phyloP scores from a whole-genome alignment of 306 rosid species.

The Lithocarpus polystachyus region DNA sequence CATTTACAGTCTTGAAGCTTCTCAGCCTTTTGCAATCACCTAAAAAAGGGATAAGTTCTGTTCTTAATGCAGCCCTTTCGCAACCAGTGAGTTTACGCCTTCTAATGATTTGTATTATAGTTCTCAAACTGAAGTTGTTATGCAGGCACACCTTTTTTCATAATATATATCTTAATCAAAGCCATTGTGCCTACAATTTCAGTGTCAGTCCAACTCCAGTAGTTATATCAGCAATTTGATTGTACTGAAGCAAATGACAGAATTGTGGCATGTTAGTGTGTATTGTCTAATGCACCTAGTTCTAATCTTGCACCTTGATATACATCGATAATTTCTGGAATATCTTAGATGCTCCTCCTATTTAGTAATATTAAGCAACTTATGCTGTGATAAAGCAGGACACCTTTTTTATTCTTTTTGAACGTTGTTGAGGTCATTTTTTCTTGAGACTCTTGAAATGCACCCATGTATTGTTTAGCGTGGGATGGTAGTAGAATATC shows the following conservation, averaged over 20 bases:
- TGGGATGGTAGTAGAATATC: too few relatives aligned
- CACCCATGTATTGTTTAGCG: background rate
- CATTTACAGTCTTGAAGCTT: slow-evolving; percentile 39
- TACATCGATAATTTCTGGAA: background rate
- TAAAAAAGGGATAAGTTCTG: slow-evolving; percentile 47
- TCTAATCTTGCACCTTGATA: background rate
- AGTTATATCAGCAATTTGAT: background rate
- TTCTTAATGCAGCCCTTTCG: slow-evolving; percentile 79
- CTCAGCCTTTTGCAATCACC: slow-evolving; percentile 63
- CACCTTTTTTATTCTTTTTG: background rate
- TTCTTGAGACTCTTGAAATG: background rate
- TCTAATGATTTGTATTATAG: background rate
- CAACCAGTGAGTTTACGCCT: slow-evolving; percentile 53
- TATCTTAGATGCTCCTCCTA: background rate
- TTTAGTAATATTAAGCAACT: background rate
- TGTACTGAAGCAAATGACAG: background rate
- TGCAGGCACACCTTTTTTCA: too few relatives aligned
- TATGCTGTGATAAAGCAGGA: background rate
- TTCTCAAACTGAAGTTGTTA: background rate
- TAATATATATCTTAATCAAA: background rate
- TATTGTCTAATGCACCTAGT: background rate
- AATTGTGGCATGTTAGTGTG: background rate
- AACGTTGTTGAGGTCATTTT: background rate
- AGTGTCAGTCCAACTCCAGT: background rate
- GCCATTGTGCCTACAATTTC: background rate